A percentile compares a stretch with the other conserved stretches of the same genome.
These are phyloP conservation scores for Globisporangium lucens DNA, from an alignment of 352 stramenopile genomes.

Conservation along the genomic window DNA sequence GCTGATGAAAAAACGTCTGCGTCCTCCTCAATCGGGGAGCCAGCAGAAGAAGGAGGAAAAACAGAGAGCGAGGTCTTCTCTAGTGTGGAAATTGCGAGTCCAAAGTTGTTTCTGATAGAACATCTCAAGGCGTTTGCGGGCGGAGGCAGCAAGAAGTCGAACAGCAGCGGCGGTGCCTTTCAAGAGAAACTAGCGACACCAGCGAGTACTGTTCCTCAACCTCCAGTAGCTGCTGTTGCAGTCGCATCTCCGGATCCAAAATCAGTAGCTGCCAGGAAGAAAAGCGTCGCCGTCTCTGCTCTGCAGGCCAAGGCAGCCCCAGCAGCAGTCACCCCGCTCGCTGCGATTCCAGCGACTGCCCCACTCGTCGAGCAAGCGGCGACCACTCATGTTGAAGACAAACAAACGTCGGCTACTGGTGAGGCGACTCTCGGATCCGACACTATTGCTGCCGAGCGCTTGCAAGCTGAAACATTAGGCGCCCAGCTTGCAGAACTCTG, in stretches of 20 bases:
- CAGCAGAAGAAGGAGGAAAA: neutral
- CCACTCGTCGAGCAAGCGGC: neutral
- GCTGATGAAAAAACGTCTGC: neutral
- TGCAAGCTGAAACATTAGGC: conserved; percentile 16
- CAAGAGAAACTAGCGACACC: conserved; percentile 14
- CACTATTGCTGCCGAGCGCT: conserved; percentile 8
- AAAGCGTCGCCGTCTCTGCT: conserved; percentile 19
- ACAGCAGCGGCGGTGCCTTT: neutral
- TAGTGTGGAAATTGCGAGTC: conserved; percentile 11
- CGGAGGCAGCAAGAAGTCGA: neutral
- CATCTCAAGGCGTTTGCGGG: conserved; percentile 6
- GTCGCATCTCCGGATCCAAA: conserved; percentile 18
- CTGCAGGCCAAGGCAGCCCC: conserved; percentile 11
- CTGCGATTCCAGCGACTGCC: neutral
- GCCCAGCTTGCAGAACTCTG: conserved; percentile 18
- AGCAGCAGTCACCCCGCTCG: neutral
- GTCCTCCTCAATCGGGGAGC: neutral
- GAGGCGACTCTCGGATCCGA: neutral
- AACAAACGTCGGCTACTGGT: neutral
- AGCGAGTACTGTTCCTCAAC: neutral
- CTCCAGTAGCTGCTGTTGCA: conserved; percentile 6
- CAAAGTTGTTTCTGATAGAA: conserved; percentile 15
- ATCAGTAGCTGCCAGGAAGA: conserved; percentile 20
- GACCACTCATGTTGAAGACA: neutral
- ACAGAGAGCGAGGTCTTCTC: neutral